Conservation (phyloP, 371 early-diverging fungal species). For the Cokeromyces recurvatus region DNA sequence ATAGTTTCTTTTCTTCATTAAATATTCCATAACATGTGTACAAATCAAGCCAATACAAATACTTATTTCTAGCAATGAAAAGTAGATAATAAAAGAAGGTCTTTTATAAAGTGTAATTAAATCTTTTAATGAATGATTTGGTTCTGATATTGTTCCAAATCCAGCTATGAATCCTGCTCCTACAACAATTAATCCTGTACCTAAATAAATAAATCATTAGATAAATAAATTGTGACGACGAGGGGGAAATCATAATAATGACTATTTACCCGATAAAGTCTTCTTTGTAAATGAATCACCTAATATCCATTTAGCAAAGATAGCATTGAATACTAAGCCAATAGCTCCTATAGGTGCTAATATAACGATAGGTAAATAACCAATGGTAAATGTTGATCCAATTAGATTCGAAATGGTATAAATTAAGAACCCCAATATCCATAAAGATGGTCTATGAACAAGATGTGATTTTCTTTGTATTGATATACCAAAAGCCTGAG, state of each 20-base stretch:
- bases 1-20: constrained; percentile 18
- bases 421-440: constrained; percentile 56
- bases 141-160: constrained; percentile 79
- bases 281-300: constrained; percentile 62
- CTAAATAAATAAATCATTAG: constrained; percentile 27
- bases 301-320: constrained; percentile 68
- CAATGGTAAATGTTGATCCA: constrained; percentile 72
- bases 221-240: no score
- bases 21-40: constrained; percentile 47
- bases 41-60: constrained; percentile 48
- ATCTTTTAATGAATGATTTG: constrained; percentile 65
- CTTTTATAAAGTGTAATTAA: constrained; percentile 70
- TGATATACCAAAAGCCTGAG: constrained; percentile 72
- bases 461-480: constrained; percentile 67
- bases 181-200: constrained; percentile 65
- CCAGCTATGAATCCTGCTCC: constrained; percentile 72
- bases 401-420: constrained; percentile 69
- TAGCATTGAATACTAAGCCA: constrained; percentile 74
- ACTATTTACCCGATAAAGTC: constrained; percentile 52
- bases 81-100: constrained; percentile 69
- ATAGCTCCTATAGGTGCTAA: constrained; percentile 80
- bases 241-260: no score
- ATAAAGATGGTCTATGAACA: constrained; percentile 36
- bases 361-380: constrained; percentile 76
- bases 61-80: constrained; percentile 52